Evolutionary conservation across 2,329 filamentous ascomycete species (phyloP).

Genomic region (Mycosphaerella sp.): DNA sequence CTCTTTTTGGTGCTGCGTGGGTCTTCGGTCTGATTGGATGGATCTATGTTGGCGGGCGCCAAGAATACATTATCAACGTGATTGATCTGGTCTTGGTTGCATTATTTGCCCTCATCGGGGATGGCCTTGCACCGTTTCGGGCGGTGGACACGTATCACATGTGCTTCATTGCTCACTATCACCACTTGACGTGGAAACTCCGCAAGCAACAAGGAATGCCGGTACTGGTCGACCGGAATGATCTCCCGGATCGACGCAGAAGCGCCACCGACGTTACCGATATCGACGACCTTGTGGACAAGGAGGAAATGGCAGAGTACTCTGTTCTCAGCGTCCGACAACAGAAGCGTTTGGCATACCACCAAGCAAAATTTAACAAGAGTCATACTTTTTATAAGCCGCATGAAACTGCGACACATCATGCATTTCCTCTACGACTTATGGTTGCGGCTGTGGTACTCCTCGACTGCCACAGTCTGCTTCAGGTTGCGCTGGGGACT

Average conservation of each 20-base stretch:
- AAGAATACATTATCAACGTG: slow-evolving; percentile 54
- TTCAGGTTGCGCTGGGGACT: slow-evolving; percentile 73
- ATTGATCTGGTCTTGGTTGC: slow-evolving; percentile 56
- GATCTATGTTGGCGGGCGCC: slow-evolving; percentile 72
- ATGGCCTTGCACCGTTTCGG: slow-evolving; percentile 63
- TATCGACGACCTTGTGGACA: slow-evolving; percentile 38
- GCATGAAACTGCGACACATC: slow-evolving; percentile 75
- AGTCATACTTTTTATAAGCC: slow-evolving; percentile 87
- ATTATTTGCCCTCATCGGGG: slow-evolving; percentile 57
- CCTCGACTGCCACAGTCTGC: slow-evolving; percentile 69
- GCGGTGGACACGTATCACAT: slow-evolving; percentile 82
- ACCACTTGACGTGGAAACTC: slow-evolving; percentile 56
- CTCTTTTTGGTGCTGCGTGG: slow-evolving; percentile 79
- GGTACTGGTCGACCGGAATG: slow-evolving; percentile 61
- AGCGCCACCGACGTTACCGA: slow-evolving; percentile 21
- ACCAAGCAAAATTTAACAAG: slow-evolving; percentile 72
- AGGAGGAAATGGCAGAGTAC: slow-evolving; percentile 46
- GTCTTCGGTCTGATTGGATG: slow-evolving; percentile 83
- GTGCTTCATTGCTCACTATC: slow-evolving; percentile 72
- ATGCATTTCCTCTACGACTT: slow-evolving; percentile 67
- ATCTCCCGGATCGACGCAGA: slow-evolving; percentile 49
- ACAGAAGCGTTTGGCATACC: slow-evolving; percentile 64
- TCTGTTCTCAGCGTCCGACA: slow-evolving; percentile 60
- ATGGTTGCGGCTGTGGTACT: slow-evolving; percentile 73
- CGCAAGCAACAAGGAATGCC: slow-evolving; percentile 58